Evolutionary conservation across 768 basidiomycete genomes (phyloP).

Genomic region (Podaxis sp.): DNA sequence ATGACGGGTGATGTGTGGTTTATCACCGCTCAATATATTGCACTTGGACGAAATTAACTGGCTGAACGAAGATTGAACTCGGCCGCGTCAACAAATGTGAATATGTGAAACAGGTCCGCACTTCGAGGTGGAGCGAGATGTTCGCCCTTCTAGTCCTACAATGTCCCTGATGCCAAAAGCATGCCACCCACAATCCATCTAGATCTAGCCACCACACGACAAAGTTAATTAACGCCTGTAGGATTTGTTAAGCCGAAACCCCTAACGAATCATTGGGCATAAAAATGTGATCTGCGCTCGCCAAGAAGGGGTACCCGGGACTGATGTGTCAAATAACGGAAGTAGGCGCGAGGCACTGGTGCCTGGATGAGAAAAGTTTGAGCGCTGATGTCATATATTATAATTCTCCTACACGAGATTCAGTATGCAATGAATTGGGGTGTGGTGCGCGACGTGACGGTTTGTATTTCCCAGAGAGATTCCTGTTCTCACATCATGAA

Average conservation of each 20-base stretch:
- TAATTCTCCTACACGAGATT: not conserved
- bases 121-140: too few species aligned
- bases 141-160: too few species aligned
- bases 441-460: not conserved
- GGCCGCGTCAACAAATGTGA: too few species aligned
- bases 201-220: not conserved
- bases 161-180: too few species aligned
- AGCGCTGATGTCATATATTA: conserved; percentile 2
- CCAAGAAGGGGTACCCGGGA: not conserved
- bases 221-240: not conserved
- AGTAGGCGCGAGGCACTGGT: not conserved
- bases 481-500: too few species aligned
- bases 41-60: too few species aligned
- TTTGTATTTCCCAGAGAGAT: too few species aligned
- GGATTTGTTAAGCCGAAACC: not conserved
- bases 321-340: not conserved
- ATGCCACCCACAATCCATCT: not conserved
- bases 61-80: too few species aligned
- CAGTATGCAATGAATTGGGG: not conserved
- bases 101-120: too few species aligned
- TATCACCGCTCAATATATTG: too few species aligned
- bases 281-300: not conserved
- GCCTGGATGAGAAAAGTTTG: not conserved
- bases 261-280: not conserved
- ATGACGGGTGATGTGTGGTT: too few species aligned